These are phyloP conservation scores for Talaromyces sp. DNA, from an alignment of 2,329 filamentous ascomycete genomes.

Conservation along the genomic window DNA sequence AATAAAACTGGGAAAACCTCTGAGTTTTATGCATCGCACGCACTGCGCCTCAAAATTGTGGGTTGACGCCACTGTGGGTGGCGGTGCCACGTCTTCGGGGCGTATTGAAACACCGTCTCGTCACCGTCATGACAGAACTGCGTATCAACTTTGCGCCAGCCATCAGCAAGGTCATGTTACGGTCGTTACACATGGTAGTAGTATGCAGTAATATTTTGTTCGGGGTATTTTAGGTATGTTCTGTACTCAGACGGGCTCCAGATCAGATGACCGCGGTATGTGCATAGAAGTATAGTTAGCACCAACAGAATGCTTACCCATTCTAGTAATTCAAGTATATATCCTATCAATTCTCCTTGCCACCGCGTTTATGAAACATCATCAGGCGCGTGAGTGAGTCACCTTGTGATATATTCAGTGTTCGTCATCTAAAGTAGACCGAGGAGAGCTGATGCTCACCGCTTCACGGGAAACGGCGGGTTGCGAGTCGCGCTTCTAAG, in stretches of 20 bases:
- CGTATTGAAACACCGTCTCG: not conserved
- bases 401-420: not conserved
- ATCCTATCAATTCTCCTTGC: not conserved
- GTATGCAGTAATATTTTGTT: not conserved
- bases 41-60: not conserved
- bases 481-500: not conserved
- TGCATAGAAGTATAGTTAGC: not conserved
- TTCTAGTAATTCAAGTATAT: not conserved
- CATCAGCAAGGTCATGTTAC: not conserved
- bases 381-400: not conserved
- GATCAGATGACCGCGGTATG: not conserved
- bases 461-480: not conserved
- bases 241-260: not conserved
- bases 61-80: not conserved
- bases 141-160: not conserved
- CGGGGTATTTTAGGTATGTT: not conserved
- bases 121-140: not conserved
- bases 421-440: not conserved
- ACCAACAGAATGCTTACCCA: not conserved
- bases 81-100: not conserved
- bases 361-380: conserved; percentile 1
- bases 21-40: not conserved
- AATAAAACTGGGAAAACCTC: not conserved
- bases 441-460: not conserved
- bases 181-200: not conserved